These are phyloP conservation scores for Striga asiatica DNA, from an alignment of 257 asterid genomes.

Conservation along the genomic window DNA sequence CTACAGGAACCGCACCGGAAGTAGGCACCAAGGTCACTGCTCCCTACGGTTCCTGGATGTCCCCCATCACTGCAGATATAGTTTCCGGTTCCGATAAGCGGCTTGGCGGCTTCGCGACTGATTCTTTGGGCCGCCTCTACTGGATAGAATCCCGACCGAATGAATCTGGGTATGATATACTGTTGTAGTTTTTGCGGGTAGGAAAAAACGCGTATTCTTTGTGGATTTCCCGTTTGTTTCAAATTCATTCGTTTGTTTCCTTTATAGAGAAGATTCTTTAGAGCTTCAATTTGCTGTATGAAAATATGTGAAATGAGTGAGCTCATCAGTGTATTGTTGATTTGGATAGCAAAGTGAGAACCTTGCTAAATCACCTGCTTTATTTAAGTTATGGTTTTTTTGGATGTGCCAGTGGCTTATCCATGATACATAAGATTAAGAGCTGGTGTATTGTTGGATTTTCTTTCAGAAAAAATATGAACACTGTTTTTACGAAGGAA, in stretches of 20 bases:
- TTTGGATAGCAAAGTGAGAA: background rate
- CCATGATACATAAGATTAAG: background rate
- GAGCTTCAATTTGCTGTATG: background rate
- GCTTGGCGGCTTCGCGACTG: conserved; percentile 64
- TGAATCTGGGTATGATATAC: conserved; percentile 83
- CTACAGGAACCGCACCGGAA: conserved; percentile 13
- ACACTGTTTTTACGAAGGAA: too few relatives aligned
- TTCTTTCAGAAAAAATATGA: background rate
- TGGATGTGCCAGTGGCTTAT: background rate
- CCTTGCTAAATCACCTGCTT: background rate
- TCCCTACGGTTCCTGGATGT: conserved; percentile 94
- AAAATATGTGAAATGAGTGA: background rate
- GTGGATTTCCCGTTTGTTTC: background rate
- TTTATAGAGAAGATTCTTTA: background rate
- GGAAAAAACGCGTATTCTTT: background rate
- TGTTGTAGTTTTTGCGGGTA: too few relatives aligned
- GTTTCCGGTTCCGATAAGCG: conserved; percentile 65
- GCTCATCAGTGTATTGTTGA: background rate
- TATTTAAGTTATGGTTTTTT: background rate
- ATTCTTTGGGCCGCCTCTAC: conserved; percentile 53
- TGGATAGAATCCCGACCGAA: conserved; percentile 83
- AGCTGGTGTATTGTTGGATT: background rate
- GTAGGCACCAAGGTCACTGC: conserved; percentile 30
- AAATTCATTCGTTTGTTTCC: background rate
- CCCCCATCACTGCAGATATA: conserved; percentile 78